These are phyloP conservation scores for Polyporus tsugae DNA, from an alignment of 1,284 basidiomycete species.

Conservation along the genomic window DNA sequence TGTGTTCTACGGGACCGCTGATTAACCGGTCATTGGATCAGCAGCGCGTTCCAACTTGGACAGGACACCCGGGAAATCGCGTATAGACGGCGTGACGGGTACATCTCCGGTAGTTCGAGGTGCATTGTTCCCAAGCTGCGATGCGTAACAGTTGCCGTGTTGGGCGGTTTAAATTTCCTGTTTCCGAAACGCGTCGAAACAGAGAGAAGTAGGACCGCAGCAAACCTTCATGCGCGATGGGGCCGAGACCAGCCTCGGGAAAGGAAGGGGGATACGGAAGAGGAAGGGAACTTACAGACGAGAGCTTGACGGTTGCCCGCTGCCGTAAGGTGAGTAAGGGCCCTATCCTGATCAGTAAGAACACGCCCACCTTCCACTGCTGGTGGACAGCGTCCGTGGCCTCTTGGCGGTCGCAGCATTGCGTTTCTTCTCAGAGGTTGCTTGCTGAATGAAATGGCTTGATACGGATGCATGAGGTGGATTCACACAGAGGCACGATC, in stretches of 20 bases:
- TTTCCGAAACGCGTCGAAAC: slow-evolving; percentile 1
- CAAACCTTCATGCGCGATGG: slow-evolving; percentile 4
- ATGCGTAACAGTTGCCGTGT: slow-evolving; percentile 2
- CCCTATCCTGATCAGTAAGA: slow-evolving; percentile 15
- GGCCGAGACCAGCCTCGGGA: background rate
- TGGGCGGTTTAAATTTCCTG: background rate
- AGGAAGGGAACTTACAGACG: slow-evolving; percentile 33
- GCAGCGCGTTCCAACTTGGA: slow-evolving; percentile 20
- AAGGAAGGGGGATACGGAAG: background rate
- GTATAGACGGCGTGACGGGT: slow-evolving; percentile 2
- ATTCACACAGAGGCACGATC: slow-evolving; percentile 37
- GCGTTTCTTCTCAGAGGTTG: slow-evolving; percentile 83
- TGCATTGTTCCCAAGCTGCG: slow-evolving; percentile 4
- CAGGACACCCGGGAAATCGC: background rate
- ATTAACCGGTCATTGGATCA: slow-evolving; percentile 31
- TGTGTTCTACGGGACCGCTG: slow-evolving; percentile 34
- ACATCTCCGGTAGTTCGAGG: background rate
- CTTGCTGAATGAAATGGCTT: slow-evolving; percentile 82
- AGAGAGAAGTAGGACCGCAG: slow-evolving; percentile 7
- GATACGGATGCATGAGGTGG: slow-evolving; percentile 31
- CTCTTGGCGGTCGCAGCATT: slow-evolving; percentile 59
- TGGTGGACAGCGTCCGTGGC: slow-evolving; percentile 64
- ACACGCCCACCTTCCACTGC: slow-evolving; percentile 52
- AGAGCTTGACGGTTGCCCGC: slow-evolving; percentile 29
- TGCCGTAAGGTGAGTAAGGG: slow-evolving; percentile 31